These are phyloP conservation scores for Dittrichia graveolens DNA, from an alignment of 129 eudicot species.

Conservation along the genomic window DNA sequence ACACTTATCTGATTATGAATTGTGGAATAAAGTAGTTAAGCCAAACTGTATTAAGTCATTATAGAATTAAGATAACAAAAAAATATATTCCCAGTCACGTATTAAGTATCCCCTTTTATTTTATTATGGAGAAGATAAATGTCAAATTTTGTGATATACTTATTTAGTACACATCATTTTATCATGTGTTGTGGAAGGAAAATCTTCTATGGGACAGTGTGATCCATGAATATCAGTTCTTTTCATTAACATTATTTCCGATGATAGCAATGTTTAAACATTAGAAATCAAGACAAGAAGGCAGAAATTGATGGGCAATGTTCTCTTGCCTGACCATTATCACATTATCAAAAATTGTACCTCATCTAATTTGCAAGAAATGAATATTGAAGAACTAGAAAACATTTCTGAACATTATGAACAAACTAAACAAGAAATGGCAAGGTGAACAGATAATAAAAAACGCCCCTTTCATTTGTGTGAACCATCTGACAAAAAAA, in stretches of 20 bases:
- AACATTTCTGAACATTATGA: not conserved
- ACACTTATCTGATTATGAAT: not conserved
- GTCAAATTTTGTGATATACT: not conserved
- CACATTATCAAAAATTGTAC: not conserved
- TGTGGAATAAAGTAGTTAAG: slow-evolving; percentile 4
- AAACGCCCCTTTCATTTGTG: not conserved
- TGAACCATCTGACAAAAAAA: not conserved
- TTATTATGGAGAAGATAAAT: not conserved
- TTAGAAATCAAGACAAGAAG: not conserved
- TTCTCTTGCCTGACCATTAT: slow-evolving; percentile 3
- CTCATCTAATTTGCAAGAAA: slow-evolving; percentile 16
- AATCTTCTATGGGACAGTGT: not conserved
- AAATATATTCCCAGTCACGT: not conserved
- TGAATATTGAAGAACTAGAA: slow-evolving; percentile 7
- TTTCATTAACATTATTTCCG: not conserved
- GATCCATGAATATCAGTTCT: not conserved
- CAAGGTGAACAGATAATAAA: not conserved
- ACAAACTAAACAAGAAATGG: slow-evolving; percentile 15
- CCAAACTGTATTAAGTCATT: not conserved
- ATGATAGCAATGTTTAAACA: not conserved
- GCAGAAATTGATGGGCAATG: not conserved
- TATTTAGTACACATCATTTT: not conserved
- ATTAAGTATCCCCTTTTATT: not conserved
- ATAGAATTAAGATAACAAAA: not conserved
- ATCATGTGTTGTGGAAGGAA: not conserved